These are phyloP conservation scores for Coix lacrymajobi DNA, from an alignment of 176 grass and related monocot species.

Conservation along the genomic window DNA sequence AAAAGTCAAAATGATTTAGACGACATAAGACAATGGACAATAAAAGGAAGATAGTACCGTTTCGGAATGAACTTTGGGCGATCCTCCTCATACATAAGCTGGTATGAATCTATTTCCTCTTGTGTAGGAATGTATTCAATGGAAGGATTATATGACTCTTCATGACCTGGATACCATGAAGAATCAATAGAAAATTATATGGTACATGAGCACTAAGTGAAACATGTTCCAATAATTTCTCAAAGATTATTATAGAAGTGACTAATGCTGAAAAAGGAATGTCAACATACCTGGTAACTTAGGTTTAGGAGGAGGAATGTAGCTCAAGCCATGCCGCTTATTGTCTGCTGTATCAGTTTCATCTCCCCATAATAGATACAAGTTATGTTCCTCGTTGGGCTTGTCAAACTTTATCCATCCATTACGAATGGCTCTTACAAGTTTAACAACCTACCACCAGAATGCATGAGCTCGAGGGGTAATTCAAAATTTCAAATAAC, in stretches of 20 bases:
- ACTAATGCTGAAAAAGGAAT: not conserved
- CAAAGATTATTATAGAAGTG: slow-evolving; percentile 1
- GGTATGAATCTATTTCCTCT: slow-evolving; percentile 95
- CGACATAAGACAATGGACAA: slow-evolving; percentile 16
- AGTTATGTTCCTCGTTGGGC: slow-evolving; percentile 63
- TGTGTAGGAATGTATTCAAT: slow-evolving; percentile 91
- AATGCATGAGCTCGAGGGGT: not conserved
- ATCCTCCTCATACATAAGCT: slow-evolving; percentile 96
- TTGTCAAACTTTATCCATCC: slow-evolving; percentile 91
- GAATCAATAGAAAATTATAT: slow-evolving; percentile 8
- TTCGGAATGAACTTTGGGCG: slow-evolving; percentile 91
- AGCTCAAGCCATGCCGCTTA: slow-evolving; percentile 81
- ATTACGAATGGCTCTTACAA: slow-evolving; percentile 83
- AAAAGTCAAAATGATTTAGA: slow-evolving; percentile 16
- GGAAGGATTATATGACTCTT: slow-evolving; percentile 98
- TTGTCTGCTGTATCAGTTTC: slow-evolving; percentile 72
- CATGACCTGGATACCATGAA: slow-evolving; percentile 71
- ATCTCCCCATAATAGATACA: slow-evolving; percentile 89
- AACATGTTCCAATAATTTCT: not conserved
- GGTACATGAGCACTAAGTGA: not conserved
- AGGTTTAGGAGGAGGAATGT: slow-evolving; percentile 89
- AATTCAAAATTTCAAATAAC: slow-evolving; percentile 9
- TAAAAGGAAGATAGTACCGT: slow-evolving; percentile 33
- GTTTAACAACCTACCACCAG: slow-evolving; percentile 46
- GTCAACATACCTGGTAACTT: slow-evolving; percentile 73